These are phyloP conservation scores for Spencermartinsiella ligniputridi DNA, from an alignment of 1,139 yeast species.

Conservation along the genomic window DNA sequence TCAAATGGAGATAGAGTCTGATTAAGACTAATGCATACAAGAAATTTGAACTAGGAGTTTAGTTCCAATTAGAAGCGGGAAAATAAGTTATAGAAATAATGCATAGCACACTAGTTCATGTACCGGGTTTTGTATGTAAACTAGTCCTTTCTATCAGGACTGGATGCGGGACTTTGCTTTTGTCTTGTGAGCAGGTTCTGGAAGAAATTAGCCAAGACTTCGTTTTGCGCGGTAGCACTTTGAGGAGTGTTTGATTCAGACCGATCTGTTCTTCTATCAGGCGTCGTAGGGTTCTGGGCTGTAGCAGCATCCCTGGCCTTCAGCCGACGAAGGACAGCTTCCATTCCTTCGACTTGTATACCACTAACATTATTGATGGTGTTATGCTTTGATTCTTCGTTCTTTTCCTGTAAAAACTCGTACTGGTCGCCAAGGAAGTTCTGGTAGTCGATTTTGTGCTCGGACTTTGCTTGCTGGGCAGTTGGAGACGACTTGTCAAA, in stretches of 20 bases:
- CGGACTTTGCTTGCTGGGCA: not conserved
- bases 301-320: constrained; percentile 23
- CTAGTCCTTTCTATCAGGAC: constrained; percentile 1
- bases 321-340: constrained; percentile 27
- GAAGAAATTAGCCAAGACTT: constrained; percentile 28
- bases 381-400: constrained; percentile 5
- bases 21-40: too few relatives aligned
- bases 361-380: constrained; percentile 27
- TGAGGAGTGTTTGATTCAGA: constrained; percentile 18
- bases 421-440: constrained; percentile 24
- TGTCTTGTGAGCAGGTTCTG: constrained; percentile 25
- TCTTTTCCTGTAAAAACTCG: constrained; percentile 17
- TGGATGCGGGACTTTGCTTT: constrained; percentile 2
- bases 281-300: constrained; percentile 16
- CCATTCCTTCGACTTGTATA: constrained; percentile 28
- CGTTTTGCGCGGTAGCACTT: constrained; percentile 21
- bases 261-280: constrained; percentile 15
- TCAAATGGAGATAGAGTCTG: constrained; percentile 23
- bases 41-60: too few relatives aligned
- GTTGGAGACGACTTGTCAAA: constrained; percentile 1
- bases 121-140: too few relatives aligned
- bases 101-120: too few relatives aligned
- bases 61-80: too few relatives aligned
- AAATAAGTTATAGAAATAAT: too few relatives aligned
- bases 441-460: constrained; percentile 23